These are phyloP conservation scores for Barnettozyma pratensis DNA, from an alignment of 805 yeast genomes.

Conservation along the genomic window DNA sequence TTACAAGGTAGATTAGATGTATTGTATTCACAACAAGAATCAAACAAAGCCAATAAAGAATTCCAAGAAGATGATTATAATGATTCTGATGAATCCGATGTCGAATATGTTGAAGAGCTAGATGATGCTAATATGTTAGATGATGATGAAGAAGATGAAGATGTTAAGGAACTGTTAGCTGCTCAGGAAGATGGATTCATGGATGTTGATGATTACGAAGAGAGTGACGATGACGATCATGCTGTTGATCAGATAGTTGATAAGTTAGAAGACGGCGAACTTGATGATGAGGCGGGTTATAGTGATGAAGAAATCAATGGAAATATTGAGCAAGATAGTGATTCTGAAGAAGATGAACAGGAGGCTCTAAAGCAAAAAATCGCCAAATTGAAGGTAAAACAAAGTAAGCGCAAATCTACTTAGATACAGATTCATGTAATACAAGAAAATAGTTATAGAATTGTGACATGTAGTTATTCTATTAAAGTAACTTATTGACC, in stretches of 20 bases:
- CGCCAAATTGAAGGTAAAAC: slow-evolving; percentile 20
- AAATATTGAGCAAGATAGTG: slow-evolving; percentile 13
- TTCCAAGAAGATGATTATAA: slow-evolving; percentile 31
- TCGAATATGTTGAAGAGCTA: slow-evolving; percentile 70
- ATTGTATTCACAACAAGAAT: slow-evolving; percentile 57
- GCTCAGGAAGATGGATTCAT: slow-evolving; percentile 28
- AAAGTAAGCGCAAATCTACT: slow-evolving; percentile 16
- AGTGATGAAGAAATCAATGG: slow-evolving; percentile 29
- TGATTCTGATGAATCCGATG: slow-evolving; percentile 29
- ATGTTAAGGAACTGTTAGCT: slow-evolving; percentile 22
- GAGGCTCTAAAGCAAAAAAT: slow-evolving; percentile 19
- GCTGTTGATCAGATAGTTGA: slow-evolving; percentile 29
- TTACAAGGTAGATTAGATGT: slow-evolving; percentile 79
- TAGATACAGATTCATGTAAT: background rate
- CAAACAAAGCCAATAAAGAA: slow-evolving; percentile 43
- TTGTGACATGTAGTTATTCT: background rate
- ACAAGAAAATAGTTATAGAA: background rate
- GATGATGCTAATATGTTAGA: slow-evolving; percentile 42
- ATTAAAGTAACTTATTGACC: slow-evolving; percentile 8
- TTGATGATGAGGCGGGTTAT: slow-evolving; percentile 29
- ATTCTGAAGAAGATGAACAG: slow-evolving; percentile 22
- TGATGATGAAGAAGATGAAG: slow-evolving; percentile 44
- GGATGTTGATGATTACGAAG: slow-evolving; percentile 20
- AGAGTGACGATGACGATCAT: slow-evolving; percentile 26
- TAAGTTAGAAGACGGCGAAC: slow-evolving; percentile 23